Evolutionary conservation across 202 grass and related monocot species (phyloP).

Genomic region (Eragrostis tef): DNA sequence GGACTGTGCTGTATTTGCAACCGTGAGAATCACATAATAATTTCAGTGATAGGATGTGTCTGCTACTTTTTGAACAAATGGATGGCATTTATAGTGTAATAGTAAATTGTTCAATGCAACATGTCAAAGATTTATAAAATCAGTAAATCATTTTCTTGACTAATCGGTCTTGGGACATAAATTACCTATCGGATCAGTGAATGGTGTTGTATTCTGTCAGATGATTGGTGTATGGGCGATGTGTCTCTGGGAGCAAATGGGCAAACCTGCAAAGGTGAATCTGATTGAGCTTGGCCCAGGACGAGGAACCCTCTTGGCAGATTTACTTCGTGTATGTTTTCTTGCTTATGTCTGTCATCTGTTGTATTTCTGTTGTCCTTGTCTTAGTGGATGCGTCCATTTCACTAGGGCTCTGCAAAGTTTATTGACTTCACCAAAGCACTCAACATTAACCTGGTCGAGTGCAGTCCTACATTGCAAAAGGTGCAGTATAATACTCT

Average conservation of each 20-base stretch:
- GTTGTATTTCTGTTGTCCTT: background rate
- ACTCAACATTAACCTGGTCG: slow-evolving; percentile 87
- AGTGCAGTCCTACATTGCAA: slow-evolving; percentile 81
- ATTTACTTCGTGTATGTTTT: slow-evolving; percentile 80
- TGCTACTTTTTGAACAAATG: background rate
- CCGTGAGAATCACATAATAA: background rate
- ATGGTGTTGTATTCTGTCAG: slow-evolving; percentile 51
- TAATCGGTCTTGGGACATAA: slow-evolving; percentile 18
- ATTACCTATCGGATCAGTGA: background rate
- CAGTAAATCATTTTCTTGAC: background rate
- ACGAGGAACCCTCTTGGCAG: slow-evolving; percentile 84
- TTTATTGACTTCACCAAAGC: slow-evolving; percentile 78
- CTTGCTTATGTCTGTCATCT: background rate
- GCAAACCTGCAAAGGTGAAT: slow-evolving; percentile 75
- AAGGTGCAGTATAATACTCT: slow-evolving; percentile 74
- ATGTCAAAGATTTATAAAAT: background rate
- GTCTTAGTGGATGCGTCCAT: slow-evolving; percentile 24
- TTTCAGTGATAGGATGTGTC: no score
- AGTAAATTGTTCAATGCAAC: background rate
- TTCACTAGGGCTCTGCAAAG: slow-evolving; percentile 74
- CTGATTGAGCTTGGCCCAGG: slow-evolving; percentile 92
- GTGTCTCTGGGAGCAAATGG: slow-evolving; percentile 99
- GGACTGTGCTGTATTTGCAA: background rate
- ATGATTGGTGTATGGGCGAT: slow-evolving; percentile 87
- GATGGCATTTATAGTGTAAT: background rate